phyloP scores from a whole-genome alignment of 257 asterid species.

The Penstemon eatonii region DNA sequence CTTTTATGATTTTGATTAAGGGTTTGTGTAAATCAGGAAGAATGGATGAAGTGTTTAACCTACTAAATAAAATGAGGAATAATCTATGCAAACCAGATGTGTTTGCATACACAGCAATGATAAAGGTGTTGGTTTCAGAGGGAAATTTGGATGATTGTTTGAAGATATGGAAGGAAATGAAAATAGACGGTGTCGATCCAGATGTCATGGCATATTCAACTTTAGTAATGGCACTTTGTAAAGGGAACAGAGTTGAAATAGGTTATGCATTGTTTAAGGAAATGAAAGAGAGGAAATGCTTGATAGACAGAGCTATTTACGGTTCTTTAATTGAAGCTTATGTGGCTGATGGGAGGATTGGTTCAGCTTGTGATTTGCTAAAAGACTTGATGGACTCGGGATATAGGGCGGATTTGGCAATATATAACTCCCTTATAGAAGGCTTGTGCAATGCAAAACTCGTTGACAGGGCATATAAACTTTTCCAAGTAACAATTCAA shows the following conservation, averaged over 20 bases:
- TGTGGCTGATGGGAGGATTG: conserved; percentile 71
- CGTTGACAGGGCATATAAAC: conserved; percentile 79
- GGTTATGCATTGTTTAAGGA: conserved; percentile 78
- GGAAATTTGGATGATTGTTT: conserved; percentile 78
- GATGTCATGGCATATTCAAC: conserved; percentile 93
- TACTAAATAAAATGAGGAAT: conserved; percentile 70
- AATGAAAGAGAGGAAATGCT: conserved; percentile 66
- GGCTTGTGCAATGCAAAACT: conserved; percentile 67
- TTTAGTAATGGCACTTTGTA: conserved; percentile 69
- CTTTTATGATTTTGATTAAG: conserved; percentile 83
- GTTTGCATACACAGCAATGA: conserved; percentile 95
- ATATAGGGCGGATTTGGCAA: conserved; percentile 82
- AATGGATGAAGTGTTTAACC: conserved; percentile 60
- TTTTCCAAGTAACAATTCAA: conserved; percentile 58
- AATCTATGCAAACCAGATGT: conserved; percentile 90
- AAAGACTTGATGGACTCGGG: conserved; percentile 88
- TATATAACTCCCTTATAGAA: conserved; percentile 72
- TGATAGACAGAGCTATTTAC: conserved; percentile 87
- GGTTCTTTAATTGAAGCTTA: conserved; percentile 82
- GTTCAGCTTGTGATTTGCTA: conserved; percentile 77
- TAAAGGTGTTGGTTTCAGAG: conserved; percentile 65
- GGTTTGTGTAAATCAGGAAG: conserved; percentile 79
- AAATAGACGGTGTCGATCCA: conserved; percentile 67
- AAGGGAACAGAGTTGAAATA: conserved; percentile 46
- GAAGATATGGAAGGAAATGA: conserved; percentile 85